Conservation (phyloP, 208 protist genomes). For the Phytomonas sp. region DNA sequence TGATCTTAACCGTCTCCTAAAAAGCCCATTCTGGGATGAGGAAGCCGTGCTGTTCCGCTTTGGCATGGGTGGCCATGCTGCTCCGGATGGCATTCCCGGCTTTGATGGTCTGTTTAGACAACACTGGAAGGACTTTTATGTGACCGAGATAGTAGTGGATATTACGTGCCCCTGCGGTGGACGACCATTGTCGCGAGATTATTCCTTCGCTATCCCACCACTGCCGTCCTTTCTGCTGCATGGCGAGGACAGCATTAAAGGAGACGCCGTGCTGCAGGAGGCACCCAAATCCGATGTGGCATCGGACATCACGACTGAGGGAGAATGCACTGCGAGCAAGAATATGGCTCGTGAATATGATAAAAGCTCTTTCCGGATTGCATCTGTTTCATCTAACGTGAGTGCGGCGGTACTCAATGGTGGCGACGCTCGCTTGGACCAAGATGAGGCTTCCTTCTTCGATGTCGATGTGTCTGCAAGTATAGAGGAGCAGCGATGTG, state of each 20-base stretch:
- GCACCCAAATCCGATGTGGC: background rate
- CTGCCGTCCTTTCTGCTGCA: conserved; percentile 22
- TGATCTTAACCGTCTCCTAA: conserved; percentile 25
- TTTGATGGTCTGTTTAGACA: conserved; percentile 69
- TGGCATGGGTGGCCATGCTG: conserved; percentile 63
- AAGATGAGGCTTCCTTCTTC: conserved; percentile 41
- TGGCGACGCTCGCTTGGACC: background rate
- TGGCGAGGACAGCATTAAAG: background rate
- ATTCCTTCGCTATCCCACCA: conserved; percentile 40
- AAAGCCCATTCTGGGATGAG: conserved; percentile 42
- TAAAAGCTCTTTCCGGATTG: background rate
- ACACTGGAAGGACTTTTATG: conserved; percentile 67
- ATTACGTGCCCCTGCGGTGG: conserved; percentile 35
- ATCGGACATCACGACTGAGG: background rate
- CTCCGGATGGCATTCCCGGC: conserved; percentile 17
- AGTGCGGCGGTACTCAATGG: background rate
- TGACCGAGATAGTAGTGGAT: conserved; percentile 62
- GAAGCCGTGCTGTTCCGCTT: conserved; percentile 44
- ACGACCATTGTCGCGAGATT: conserved; percentile 25
- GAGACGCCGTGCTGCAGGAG: background rate
- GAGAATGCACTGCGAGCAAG: background rate
- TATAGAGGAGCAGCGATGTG: conserved; percentile 13
- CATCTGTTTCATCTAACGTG: background rate
- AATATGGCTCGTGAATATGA: background rate
- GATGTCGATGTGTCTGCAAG: conserved; percentile 34